phyloP scores from a whole-genome alignment of 2,329 filamentous ascomycete genomes.

The Aureobasidium sp. region DNA sequence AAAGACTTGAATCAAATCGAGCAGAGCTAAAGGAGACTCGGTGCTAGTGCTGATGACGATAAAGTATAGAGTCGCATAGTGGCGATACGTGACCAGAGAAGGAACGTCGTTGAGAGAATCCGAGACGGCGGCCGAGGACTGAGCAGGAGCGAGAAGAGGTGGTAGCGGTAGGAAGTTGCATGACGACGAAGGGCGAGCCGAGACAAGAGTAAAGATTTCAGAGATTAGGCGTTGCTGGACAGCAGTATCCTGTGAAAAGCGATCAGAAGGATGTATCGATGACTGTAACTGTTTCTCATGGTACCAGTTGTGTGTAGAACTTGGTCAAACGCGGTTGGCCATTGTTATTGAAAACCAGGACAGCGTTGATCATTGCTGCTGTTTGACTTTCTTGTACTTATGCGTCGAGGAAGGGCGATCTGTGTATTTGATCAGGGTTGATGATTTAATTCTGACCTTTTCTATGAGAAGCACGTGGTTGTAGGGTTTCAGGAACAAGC shows the following conservation, averaged over 20 bases:
- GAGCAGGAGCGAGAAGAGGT: constrained; percentile 20
- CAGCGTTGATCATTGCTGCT: constrained; percentile 83
- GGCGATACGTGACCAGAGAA: constrained; percentile 91
- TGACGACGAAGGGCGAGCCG: constrained; percentile 80
- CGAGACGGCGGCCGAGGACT: constrained; percentile 36
- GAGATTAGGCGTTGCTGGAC: constrained; percentile 95
- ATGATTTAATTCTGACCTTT: neutral
- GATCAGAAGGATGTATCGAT: neutral
- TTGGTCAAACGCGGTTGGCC: constrained; percentile 92
- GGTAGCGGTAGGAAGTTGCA: constrained; percentile 89
- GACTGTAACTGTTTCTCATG: constrained; percentile 16
- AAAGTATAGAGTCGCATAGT: constrained; percentile 97
- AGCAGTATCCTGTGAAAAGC: constrained; percentile 67
- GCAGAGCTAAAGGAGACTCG: constrained; percentile 87
- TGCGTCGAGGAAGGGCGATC: neutral
- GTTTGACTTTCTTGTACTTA: too few relatives aligned
- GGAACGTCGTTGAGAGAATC: constrained; percentile 79
- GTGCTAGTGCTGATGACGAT: constrained; percentile 96
- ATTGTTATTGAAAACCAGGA: constrained; percentile 97
- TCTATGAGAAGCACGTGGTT: neutral
- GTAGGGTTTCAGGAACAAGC: neutral
- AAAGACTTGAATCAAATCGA: constrained; percentile 96
- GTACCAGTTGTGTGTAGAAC: constrained; percentile 89
- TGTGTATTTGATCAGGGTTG: neutral
- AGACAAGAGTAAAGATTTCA: constrained; percentile 94